Conservation (phyloP, 805 yeast species). For the Ogataea sp. region DNA sequence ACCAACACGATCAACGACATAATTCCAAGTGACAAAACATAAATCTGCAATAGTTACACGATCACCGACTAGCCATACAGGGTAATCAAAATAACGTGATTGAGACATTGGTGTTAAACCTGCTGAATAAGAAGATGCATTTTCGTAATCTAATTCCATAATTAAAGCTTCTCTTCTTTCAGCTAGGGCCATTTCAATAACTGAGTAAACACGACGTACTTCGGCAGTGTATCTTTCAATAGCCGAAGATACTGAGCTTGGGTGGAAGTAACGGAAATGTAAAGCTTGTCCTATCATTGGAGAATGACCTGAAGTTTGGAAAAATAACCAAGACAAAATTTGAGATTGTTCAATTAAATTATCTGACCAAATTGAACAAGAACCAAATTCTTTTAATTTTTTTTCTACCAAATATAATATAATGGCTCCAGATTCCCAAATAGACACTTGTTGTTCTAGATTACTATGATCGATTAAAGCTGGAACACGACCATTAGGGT, state of each 20-base stretch:
- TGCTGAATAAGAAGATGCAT: slow-evolving; percentile 78
- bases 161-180: slow-evolving; percentile 85
- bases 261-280: slow-evolving; percentile 87
- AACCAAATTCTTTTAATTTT: slow-evolving; percentile 52
- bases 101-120: slow-evolving; percentile 85
- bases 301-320: slow-evolving; percentile 95
- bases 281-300: slow-evolving; percentile 98
- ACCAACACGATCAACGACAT: slow-evolving; percentile 88
- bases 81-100: slow-evolving; percentile 81
- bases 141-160: slow-evolving; percentile 82
- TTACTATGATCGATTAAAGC: slow-evolving; percentile 84
- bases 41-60: slow-evolving; percentile 78
- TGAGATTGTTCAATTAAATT: slow-evolving; percentile 74
- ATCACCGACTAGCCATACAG: slow-evolving; percentile 94
- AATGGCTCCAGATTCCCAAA: slow-evolving; percentile 96
- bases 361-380: slow-evolving; percentile 73
- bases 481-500: slow-evolving; percentile 95
- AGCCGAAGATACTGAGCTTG: slow-evolving; percentile 78
- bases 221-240: slow-evolving; percentile 88
- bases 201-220: slow-evolving; percentile 89
- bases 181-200: slow-evolving; percentile 89
- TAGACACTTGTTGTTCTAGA: slow-evolving; percentile 53
- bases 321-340: slow-evolving; percentile 82
- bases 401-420: slow-evolving; percentile 73
- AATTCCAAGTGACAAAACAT: slow-evolving; percentile 94